Evolutionary conservation across 2,329 filamentous ascomycete species (phyloP).

Genomic region (Phyllosticta paracitricarpa): DNA sequence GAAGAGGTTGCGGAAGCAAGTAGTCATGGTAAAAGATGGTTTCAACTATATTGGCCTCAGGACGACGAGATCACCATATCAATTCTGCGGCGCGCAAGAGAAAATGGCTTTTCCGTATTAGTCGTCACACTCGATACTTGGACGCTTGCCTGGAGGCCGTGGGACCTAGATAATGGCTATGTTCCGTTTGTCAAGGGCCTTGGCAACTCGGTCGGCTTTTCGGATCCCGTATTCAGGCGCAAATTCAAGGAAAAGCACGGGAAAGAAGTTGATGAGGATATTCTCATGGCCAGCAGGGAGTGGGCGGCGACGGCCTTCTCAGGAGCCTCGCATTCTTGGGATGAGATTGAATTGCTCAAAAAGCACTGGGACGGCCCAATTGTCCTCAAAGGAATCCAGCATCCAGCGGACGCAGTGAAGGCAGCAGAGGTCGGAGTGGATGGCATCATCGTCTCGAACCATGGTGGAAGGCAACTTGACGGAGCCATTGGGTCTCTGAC

Average conservation of each 20-base stretch:
- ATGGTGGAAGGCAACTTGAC: conserved; percentile 44
- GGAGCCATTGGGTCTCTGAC: conserved; percentile 42
- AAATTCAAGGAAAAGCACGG: conserved; percentile 42
- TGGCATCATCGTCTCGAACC: conserved; percentile 44
- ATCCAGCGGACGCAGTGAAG: conserved; percentile 38
- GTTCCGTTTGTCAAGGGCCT: conserved; percentile 25
- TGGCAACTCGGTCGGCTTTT: conserved; percentile 54
- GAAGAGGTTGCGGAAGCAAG: conserved; percentile 53
- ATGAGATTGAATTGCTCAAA: conserved; percentile 48
- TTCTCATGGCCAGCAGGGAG: conserved; percentile 17
- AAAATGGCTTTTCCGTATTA: conserved; percentile 50
- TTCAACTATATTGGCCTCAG: conserved; percentile 61
- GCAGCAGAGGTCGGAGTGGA: conserved; percentile 36
- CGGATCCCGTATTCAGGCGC: conserved; percentile 54
- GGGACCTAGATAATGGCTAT: conserved; percentile 51
- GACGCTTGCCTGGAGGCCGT: conserved; percentile 55
- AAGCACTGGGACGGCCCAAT: conserved; percentile 55
- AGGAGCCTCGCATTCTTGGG: conserved; percentile 43
- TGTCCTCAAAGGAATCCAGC: conserved; percentile 50
- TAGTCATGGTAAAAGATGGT: conserved; percentile 51
- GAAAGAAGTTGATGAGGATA: conserved; percentile 32
- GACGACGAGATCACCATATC: conserved; percentile 54
- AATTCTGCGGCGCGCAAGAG: conserved; percentile 46
- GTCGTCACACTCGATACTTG: conserved; percentile 66
- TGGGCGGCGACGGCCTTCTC: conserved; percentile 26